These are phyloP conservation scores for Thinopyrum elongatum DNA, from an alignment of 176 grass and related monocot genomes.

Conservation along the genomic window DNA sequence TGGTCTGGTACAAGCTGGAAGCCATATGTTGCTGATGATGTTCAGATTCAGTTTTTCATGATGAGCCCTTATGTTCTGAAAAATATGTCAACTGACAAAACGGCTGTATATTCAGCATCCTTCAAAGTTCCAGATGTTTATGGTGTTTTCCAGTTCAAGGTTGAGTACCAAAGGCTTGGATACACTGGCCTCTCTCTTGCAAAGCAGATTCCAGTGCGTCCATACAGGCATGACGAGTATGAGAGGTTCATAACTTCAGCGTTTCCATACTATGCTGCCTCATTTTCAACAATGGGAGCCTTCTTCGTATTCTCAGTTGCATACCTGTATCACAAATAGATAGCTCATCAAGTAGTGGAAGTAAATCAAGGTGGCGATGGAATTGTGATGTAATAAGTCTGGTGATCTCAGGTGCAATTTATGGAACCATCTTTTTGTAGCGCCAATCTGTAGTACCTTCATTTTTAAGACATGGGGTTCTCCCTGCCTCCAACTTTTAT, in stretches of 20 bases:
- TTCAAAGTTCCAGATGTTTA: conserved; percentile 99
- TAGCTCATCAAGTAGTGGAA: conserved; percentile 13
- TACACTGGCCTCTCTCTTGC: conserved; percentile 89
- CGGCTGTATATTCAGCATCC: conserved; percentile 79
- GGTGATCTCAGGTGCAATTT: conserved; percentile 21
- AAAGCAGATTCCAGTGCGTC: conserved; percentile 95
- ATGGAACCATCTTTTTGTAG: conserved; percentile 52
- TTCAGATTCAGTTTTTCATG: conserved; percentile 99
- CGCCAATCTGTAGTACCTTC: conserved; percentile 29
- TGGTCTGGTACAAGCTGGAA: conserved; percentile 97
- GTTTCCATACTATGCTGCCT: conserved; percentile 88
- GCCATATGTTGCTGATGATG: conserved; percentile 93
- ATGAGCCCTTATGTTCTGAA: conserved; percentile 99
- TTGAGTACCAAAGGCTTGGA: conserved; percentile 90
- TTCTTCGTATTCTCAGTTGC: conserved; percentile 96
- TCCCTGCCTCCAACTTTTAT: neutral
- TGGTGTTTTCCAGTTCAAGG: conserved; percentile 98
- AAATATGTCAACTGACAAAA: conserved; percentile 71
- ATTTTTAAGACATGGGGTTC: neutral
- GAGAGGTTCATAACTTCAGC: conserved; percentile 96
- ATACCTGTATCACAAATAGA: conserved; percentile 97
- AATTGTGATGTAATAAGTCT: neutral
- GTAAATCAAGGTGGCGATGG: neutral
- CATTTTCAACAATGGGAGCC: conserved; percentile 93
- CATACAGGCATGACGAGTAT: conserved; percentile 91